Evolutionary conservation across 2,329 filamentous ascomycete genomes (phyloP).

Genomic region (Fusarium sp.): DNA sequence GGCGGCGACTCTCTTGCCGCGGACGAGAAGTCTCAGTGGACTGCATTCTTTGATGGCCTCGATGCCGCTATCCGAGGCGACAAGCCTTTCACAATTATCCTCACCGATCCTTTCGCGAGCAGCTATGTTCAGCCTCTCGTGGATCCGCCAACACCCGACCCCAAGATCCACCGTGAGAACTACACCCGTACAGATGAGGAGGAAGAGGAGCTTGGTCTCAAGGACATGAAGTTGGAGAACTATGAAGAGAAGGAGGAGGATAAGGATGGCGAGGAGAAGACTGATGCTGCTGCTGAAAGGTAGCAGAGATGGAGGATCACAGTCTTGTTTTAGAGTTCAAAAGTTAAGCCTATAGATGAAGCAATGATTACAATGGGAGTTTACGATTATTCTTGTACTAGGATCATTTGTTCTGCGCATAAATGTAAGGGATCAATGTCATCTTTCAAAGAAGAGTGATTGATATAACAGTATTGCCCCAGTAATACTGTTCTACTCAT

Average conservation of each 20-base stretch:
- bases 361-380: conserved; percentile 31
- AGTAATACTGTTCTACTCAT: too few relatives aligned
- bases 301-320: conserved; percentile 13
- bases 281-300: conserved; percentile 23
- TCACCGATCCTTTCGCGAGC: conserved; percentile 89
- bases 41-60: conserved; percentile 80
- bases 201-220: conserved; percentile 90
- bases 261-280: conserved; percentile 38
- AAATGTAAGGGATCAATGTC: too few relatives aligned
- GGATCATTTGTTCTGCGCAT: not conserved
- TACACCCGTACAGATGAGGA: conserved; percentile 92
- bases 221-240: conserved; percentile 91
- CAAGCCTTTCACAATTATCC: conserved; percentile 81
- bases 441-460: too few relatives aligned
- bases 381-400: not conserved
- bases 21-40: conserved; percentile 78
- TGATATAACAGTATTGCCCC: too few relatives aligned
- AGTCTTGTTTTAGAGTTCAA: conserved; percentile 16
- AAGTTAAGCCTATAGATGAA: conserved; percentile 32
- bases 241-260: conserved; percentile 68
- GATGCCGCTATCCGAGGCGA: conserved; percentile 83
- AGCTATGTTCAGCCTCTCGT: conserved; percentile 95
- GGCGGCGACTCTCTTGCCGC: conserved; percentile 82
- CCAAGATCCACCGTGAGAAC: conserved; percentile 81
- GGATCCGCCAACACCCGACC: conserved; percentile 75